Percentiles rank a stretch among this genome's conserved stretches.
These are phyloP conservation scores for Candida railenensis DNA, from an alignment of 805 yeast genomes.

Conservation along the genomic window DNA sequence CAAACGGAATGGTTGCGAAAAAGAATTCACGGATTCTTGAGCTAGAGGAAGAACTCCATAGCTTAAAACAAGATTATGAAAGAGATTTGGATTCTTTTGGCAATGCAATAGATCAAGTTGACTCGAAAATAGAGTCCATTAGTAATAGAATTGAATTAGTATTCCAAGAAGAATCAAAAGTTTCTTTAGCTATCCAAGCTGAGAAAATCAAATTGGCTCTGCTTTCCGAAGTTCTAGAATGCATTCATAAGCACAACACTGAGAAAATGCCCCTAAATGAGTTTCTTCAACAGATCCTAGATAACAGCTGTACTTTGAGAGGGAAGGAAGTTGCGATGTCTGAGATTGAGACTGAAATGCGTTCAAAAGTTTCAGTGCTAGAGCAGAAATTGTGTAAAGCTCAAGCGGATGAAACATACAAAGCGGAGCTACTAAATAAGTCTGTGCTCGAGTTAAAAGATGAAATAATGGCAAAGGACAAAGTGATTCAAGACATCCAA, in stretches of 20 bases:
- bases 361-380: neutral
- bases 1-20: neutral
- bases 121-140: too few relatives aligned
- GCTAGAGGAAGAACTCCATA: neutral
- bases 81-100: neutral
- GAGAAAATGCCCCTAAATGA: neutral
- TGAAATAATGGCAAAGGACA: neutral
- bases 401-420: neutral
- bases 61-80: neutral
- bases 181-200: too few relatives aligned
- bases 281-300: neutral
- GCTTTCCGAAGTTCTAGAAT: neutral
- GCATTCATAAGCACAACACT: neutral
- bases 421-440: neutral
- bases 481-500: neutral
- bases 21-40: neutral
- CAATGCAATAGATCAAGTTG: too few relatives aligned
- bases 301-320: neutral
- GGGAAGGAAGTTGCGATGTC: neutral
- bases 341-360: neutral
- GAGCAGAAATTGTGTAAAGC: neutral
- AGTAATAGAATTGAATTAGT: too few relatives aligned
- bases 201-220: too few relatives aligned
- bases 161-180: too few relatives aligned
- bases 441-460: neutral